Evolutionary conservation across 2,329 filamentous ascomycete species (phyloP), one percentile per base, ranked within the genome.

Genomic region (Aspergillus versicolor): DNA sequence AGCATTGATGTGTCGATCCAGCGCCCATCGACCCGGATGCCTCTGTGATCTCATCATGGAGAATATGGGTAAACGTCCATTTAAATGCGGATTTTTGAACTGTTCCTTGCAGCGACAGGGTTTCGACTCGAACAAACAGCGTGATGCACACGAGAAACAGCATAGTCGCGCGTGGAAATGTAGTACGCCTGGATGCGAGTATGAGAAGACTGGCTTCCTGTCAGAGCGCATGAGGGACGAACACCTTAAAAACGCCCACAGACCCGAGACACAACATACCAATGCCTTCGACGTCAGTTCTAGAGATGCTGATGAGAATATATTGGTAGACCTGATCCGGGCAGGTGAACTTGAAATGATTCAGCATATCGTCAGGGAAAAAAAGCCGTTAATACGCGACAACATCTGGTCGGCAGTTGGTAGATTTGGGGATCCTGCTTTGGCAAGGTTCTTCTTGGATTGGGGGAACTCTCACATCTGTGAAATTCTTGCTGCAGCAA

Each of bases 121-220:
- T 3, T 54, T 54, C 11, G 37, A 48, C 22, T 46, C 22, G 0
- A 34, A 9, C 5, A 21, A 13, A 5, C 19, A 32, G 32, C 44
- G 21, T 11, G n/a, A 2, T 3, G 5, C 13, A 27, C 52, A 54
- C 34, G 52, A 49, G 17, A 12, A 48, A 19, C 15, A 42, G 15
- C 52, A 54, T 48, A 42, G 24, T 6, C 44, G 32, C 12, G 1
- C 44, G 12, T 54, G 52, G 52, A 54, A 42, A 49, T 54, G 52
- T 15, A 30, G 15, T 32, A 15, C 46, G 11, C 38, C 52, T 2
- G 52, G 52, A 17, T 54, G 52, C 6, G 52, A 54, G 12, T 54
- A 54, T 43, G 52, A 54, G 34, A 41, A 49, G 0, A 32, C 45
- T 4, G 52, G 52, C 13, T 54, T 54, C 34, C 34, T 49, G 8